These are phyloP conservation scores for Stagonosporopsis vannaccii DNA, from an alignment of 2,329 filamentous ascomycete species.

Conservation along the genomic window DNA sequence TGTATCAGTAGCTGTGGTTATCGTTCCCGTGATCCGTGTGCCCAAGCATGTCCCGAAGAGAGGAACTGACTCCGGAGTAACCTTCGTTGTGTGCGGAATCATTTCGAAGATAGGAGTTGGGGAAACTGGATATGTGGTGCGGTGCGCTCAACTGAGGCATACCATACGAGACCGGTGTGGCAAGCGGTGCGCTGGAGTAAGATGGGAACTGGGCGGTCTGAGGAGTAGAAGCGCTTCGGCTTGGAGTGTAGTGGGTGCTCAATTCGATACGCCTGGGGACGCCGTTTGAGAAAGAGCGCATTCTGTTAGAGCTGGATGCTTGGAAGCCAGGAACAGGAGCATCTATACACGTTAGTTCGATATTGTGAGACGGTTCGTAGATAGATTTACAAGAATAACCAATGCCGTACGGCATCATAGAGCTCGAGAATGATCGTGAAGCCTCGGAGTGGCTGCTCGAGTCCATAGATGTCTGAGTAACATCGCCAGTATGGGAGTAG, in stretches of 20 bases:
- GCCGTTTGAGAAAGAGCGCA: slow-evolving; percentile 50
- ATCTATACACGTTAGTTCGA: slow-evolving; percentile 37
- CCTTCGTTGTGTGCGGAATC: slow-evolving; percentile 45
- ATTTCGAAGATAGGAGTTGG: slow-evolving; percentile 48
- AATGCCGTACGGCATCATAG: slow-evolving; percentile 50
- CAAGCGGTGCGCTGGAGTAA: slow-evolving; percentile 50
- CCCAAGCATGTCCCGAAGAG: slow-evolving; percentile 48
- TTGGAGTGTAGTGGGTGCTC: slow-evolving; percentile 50
- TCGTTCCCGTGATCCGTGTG: slow-evolving; percentile 40
- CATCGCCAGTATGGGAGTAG: slow-evolving; percentile 44
- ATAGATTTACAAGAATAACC: slow-evolving; percentile 47
- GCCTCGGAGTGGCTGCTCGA: slow-evolving; percentile 33
- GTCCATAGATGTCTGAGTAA: slow-evolving; percentile 36
- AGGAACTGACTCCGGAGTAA: slow-evolving; percentile 45
- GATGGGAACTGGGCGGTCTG: slow-evolving; percentile 52
- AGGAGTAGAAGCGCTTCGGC: slow-evolving; percentile 44
- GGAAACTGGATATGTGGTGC: slow-evolving; percentile 49
- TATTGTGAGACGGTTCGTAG: not conserved
- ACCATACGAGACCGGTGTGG: slow-evolving; percentile 45
- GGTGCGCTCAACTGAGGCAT: slow-evolving; percentile 51
- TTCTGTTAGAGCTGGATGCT: slow-evolving; percentile 45
- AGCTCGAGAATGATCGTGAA: slow-evolving; percentile 39
- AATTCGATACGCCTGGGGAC: slow-evolving; percentile 51
- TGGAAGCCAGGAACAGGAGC: slow-evolving; percentile 51
- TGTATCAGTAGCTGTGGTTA: slow-evolving; percentile 29